phyloP scores from a whole-genome alignment of 345 rosid genomes.

The Murraya koenigii region DNA sequence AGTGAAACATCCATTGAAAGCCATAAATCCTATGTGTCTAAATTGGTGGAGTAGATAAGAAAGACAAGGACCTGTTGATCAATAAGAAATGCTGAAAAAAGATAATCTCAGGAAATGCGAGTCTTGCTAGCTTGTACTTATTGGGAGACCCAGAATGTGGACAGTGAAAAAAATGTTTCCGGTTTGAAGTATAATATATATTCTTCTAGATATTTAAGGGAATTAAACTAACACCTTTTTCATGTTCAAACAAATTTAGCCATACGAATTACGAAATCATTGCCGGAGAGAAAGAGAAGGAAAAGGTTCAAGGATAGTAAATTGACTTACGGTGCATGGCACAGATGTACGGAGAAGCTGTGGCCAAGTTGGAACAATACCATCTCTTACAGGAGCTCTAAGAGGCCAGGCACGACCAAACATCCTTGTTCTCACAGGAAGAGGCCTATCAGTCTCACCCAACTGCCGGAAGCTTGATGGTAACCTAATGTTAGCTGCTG shows the following conservation, averaged over 20 bases:
- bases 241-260: background rate
- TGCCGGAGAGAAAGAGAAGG: background rate
- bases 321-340: conserved; percentile 68
- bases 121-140: background rate
- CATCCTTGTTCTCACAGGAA: conserved; percentile 74
- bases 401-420: conserved; percentile 96
- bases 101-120: background rate
- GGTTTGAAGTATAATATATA: background rate
- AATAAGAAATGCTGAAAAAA: background rate
- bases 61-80: background rate
- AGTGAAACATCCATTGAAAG: background rate
- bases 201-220: background rate
- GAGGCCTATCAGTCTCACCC: conserved; percentile 63
- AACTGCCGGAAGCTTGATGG: conserved; percentile 63
- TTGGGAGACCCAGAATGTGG: background rate
- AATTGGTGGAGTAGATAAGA: background rate
- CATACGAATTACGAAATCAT: conserved; percentile 1
- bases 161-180: no score
- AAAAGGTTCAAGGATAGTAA: background rate
- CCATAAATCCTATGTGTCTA: background rate
- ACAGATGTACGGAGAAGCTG: conserved; percentile 42
- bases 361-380: conserved; percentile 85
- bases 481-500: conserved; percentile 32
- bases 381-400: conserved; percentile 75
- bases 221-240: background rate